Evolutionary conservation across 768 basidiomycete species (phyloP).

Genomic region (Hericium erinaceus): DNA sequence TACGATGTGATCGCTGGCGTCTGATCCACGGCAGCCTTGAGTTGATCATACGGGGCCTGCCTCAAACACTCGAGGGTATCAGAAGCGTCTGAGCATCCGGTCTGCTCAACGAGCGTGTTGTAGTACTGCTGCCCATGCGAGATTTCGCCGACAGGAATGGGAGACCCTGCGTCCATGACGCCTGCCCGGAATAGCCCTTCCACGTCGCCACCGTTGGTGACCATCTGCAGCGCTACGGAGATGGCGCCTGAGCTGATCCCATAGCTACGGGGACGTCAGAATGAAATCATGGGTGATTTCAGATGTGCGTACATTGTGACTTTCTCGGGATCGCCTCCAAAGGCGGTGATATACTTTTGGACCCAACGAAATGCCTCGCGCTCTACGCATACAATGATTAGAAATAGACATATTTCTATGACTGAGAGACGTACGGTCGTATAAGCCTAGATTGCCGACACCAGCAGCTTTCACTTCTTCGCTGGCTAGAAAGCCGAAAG

Average conservation of each 20-base stretch:
- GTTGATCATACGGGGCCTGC: neutral
- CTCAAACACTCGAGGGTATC: conserved; percentile 8
- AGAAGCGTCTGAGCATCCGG: neutral
- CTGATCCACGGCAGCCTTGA: neutral
- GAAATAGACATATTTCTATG: neutral
- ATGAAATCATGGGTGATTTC: neutral
- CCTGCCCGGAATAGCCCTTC: conserved; percentile 12
- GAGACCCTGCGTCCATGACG: conserved; percentile 14
- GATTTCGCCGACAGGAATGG: conserved; percentile 3
- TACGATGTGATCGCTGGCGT: neutral
- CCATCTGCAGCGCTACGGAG: conserved; percentile 18
- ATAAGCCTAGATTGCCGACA: neutral
- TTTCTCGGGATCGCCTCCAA: conserved; percentile 28
- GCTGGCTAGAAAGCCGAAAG: neutral
- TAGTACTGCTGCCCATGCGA: conserved; percentile 8
- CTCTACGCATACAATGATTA: conserved; percentile 8
- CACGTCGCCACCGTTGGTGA: conserved; percentile 8
- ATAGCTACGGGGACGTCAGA: conserved; percentile 2
- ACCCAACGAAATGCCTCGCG: conserved; percentile 29
- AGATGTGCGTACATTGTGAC: conserved; percentile 13
- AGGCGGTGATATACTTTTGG: conserved; percentile 27
- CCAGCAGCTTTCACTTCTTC: neutral
- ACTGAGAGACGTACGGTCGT: neutral
- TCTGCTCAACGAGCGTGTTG: conserved; percentile 3
- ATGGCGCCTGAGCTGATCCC: conserved; percentile 30